Evolutionary conservation across 1,284 basidiomycete species (phyloP).

Genomic region (Cutaneotrichosporon mucoides): DNA sequence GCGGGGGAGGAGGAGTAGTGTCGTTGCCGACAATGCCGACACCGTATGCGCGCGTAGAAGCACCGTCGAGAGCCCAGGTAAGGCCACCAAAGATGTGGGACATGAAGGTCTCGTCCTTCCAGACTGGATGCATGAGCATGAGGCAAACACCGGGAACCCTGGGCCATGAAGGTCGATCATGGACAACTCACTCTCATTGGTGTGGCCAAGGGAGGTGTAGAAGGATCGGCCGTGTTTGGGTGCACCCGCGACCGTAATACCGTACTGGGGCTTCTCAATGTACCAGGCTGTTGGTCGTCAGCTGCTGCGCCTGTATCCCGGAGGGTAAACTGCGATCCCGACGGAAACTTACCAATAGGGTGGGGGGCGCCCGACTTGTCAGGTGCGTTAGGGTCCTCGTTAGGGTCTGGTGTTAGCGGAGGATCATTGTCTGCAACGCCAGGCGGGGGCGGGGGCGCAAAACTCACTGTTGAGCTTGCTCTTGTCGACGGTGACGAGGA

Average conservation of each 20-base stretch:
- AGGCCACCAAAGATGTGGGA: constrained; percentile 69
- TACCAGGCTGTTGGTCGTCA: constrained; percentile 62
- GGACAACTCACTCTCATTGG: constrained; percentile 55
- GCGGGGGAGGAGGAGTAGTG: constrained; percentile 13
- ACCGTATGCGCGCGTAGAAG: constrained; percentile 47
- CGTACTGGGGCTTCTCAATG: constrained; percentile 54
- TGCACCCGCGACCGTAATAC: constrained; percentile 23
- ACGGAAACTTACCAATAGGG: constrained; percentile 36
- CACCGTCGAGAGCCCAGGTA: constrained; percentile 61
- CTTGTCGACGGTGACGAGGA: constrained; percentile 66
- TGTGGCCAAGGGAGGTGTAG: constrained; percentile 73
- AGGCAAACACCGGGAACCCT: too few species aligned
- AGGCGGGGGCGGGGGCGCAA: too few species aligned
- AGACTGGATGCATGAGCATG: constrained; percentile 24
- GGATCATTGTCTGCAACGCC: not conserved
- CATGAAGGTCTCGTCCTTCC: constrained; percentile 60
- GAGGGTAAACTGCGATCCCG: not conserved
- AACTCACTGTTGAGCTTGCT: constrained; percentile 59
- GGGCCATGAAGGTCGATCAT: too few species aligned
- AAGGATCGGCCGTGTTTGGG: constrained; percentile 65
- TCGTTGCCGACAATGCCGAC: constrained; percentile 41
- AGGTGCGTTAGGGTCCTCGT: not conserved
- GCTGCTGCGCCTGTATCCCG: constrained; percentile 1
- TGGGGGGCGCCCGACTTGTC: constrained; percentile 38
- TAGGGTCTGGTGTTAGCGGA: constrained; percentile 5